Evolutionary conservation across 495 filamentous ascomycete genomes (phyloP), one percentile per base, ranked within the genome.

Genomic region (Pyrenula massariospora): DNA sequence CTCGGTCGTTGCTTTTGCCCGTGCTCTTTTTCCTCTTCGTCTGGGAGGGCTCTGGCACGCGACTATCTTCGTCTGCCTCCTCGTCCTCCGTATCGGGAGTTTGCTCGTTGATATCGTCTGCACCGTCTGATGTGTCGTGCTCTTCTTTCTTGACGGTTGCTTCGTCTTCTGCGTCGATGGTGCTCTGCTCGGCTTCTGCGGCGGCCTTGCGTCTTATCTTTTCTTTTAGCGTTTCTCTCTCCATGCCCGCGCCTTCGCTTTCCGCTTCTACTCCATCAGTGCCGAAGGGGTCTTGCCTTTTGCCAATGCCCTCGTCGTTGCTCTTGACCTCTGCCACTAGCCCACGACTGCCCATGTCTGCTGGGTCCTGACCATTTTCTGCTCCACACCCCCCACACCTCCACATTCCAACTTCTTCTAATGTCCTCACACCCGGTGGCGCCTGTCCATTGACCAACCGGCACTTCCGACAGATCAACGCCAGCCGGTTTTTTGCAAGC

Each of bases 391-490:
- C 83, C 57, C 83, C 85, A 71, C 93, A 99, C 54, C 85, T 83
- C 93, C 93, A 99, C 60, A 75, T 78, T 10, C 92, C 93, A 0
- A 99, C 67, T 49, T 96, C 92, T 15, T 87, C 81, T 15, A 91
- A 71, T 0, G 74, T 81, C 63, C 82, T 86, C 2, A 86, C 82
- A 1, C 94, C 93, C 0, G 93, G 93, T 11, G 93, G 92, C 1
- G 94, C 93, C 64, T 96, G 92, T 2, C 93, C 93, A 65, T 99
- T 99, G 25, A 99, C 92, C 10, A 96, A 79, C 23, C 89, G 77
- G 65, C 93, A 99, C 21, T 78, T 73, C 21, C 66, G 59, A 71
- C 93, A 99, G 53, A 99, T 93, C 62, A 99, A 69, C 23, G 85
- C 93, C 54, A 95, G 81, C 3, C 93, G 82, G 70, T 96, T 96